phyloP scores from a whole-genome alignment of 2,329 filamentous ascomycete genomes.

The Mollisia scopiformis region DNA sequence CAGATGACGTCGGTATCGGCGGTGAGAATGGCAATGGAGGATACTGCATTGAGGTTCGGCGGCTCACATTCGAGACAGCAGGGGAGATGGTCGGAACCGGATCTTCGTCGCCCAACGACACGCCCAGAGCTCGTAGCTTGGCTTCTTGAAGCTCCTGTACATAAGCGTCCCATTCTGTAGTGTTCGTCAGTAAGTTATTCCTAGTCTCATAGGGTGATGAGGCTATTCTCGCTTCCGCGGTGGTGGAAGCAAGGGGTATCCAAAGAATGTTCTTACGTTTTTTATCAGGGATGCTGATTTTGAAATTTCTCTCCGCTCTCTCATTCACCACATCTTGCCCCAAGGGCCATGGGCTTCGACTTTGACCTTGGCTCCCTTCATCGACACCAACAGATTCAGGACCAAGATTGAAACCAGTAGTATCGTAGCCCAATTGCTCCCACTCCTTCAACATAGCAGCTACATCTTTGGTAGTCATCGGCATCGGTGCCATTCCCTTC shows the following conservation, averaged over 20 bases:
- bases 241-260: background rate
- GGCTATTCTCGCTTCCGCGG: background rate
- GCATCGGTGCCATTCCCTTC: slow-evolving; percentile 54
- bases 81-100: slow-evolving; percentile 67
- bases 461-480: slow-evolving; percentile 59
- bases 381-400: slow-evolving; percentile 36
- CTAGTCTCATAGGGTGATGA: background rate
- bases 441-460: slow-evolving; percentile 66
- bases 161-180: slow-evolving; percentile 71
- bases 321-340: slow-evolving; percentile 61
- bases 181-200: background rate
- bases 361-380: slow-evolving; percentile 50
- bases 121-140: slow-evolving; percentile 88
- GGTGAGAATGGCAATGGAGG: slow-evolving; percentile 82
- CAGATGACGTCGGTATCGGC: slow-evolving; percentile 78
- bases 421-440: slow-evolving; percentile 70
- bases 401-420: slow-evolving; percentile 68
- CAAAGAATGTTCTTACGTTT: slow-evolving; percentile 30
- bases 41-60: slow-evolving; percentile 74
- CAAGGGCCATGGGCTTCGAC: slow-evolving; percentile 69
- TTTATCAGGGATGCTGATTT: slow-evolving; percentile 65
- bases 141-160: slow-evolving; percentile 84
- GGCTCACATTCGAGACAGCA: slow-evolving; percentile 58
- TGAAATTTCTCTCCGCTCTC: slow-evolving; percentile 53
- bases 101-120: slow-evolving; percentile 78